Percentiles rank a stretch among this genome's conserved stretches.
phyloP scores from a whole-genome alignment of 495 filamentous ascomycete genomes.

The Jackrogersella multiformis region DNA sequence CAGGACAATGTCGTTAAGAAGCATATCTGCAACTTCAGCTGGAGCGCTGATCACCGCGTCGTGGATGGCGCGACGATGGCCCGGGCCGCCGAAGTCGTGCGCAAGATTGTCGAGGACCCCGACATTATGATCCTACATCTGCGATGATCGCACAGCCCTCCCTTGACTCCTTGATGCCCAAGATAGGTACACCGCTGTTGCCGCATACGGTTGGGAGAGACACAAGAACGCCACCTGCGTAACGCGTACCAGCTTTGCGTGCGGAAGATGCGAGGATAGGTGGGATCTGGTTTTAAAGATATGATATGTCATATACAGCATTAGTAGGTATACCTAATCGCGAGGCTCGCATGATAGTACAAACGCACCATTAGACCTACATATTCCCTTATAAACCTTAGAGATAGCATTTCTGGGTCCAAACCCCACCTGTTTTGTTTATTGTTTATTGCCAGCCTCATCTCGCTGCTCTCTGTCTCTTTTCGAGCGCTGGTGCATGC shows the following conservation, averaged over 20 bases:
- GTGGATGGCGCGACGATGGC: conserved; percentile 96
- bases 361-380: too few species aligned
- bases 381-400: conserved; percentile 7
- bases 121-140: conserved; percentile 80
- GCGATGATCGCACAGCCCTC: conserved; percentile 40
- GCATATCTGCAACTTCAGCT: conserved; percentile 86
- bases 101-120: conserved; percentile 79
- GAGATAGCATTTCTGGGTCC: background rate
- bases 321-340: conserved; percentile 4
- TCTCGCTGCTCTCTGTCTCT: conserved; percentile 9
- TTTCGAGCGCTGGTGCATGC: conserved; percentile 13
- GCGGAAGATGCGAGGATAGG: conserved; percentile 3
- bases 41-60: conserved; percentile 95
- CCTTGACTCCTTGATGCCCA: conserved; percentile 18
- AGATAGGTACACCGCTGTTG: background rate
- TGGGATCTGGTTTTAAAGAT: conserved; percentile 15
- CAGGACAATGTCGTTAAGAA: conserved; percentile 66
- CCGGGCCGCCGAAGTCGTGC: conserved; percentile 81
- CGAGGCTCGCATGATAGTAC: conserved; percentile 20
- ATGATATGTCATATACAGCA: conserved; percentile 36
- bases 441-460: conserved; percentile 3
- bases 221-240: conserved; percentile 13
- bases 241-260: background rate
- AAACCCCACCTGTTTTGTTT: conserved; percentile 4
- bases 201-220: background rate